Percentiles rank a stretch among this genome's conserved stretches.
Conservation (phyloP, 208 protist genomes). For the Crithidia bombi region DNA sequence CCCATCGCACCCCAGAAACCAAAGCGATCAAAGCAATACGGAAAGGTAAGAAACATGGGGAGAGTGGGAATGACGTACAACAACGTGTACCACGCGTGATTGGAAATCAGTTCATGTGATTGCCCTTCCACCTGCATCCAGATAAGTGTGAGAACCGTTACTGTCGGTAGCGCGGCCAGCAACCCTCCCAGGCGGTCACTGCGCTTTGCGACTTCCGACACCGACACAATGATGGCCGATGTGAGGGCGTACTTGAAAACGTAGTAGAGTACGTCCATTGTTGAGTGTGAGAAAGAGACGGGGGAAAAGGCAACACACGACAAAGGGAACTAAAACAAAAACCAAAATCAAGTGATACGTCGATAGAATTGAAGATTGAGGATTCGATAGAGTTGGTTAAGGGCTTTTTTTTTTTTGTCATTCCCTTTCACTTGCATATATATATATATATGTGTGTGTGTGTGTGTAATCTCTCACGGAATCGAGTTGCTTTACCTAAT, state of each 20-base stretch:
- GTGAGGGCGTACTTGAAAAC: slow-evolving; percentile 34
- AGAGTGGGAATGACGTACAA: slow-evolving; percentile 41
- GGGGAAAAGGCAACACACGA: neutral
- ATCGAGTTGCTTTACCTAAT: no score
- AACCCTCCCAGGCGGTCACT: slow-evolving; percentile 42
- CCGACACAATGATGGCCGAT: slow-evolving; percentile 29
- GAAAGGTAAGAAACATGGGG: slow-evolving; percentile 36
- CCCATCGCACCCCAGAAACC: slow-evolving; percentile 25
- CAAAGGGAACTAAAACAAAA: neutral
- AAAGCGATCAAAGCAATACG: slow-evolving; percentile 26
- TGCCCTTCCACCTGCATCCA: slow-evolving; percentile 43
- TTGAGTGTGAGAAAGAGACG: no score
- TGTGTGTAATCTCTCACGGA: no score
- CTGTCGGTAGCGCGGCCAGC: slow-evolving; percentile 32
- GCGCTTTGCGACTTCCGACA: slow-evolving; percentile 39
- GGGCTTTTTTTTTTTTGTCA: no score
- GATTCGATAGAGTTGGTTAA: no score
- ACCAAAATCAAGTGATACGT: neutral
- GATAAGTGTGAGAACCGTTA: slow-evolving; percentile 34
- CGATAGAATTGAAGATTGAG: no score
- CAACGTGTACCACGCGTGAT: slow-evolving; percentile 41
- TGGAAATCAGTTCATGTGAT: slow-evolving; percentile 20
- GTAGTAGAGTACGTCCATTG: slow-evolving; percentile 2
- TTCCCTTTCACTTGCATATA: no score
- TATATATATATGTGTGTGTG: no score